A percentile compares a stretch with the other conserved stretches of the same genome.
Evolutionary conservation across 257 asterid genomes (phyloP).

Genomic region (Penstemon barbatus): DNA sequence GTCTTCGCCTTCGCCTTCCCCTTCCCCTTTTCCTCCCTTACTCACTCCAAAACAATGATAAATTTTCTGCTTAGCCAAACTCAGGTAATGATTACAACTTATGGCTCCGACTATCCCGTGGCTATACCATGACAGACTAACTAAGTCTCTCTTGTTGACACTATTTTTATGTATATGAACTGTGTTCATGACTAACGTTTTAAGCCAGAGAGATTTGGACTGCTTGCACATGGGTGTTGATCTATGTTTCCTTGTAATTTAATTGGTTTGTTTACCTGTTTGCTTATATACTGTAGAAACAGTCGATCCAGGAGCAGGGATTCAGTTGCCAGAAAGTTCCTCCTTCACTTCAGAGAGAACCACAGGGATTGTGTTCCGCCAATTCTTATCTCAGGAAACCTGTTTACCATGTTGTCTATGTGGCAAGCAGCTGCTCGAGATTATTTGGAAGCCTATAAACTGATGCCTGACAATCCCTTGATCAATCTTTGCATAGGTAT

Average conservation of each 20-base stretch:
- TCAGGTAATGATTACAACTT: background rate
- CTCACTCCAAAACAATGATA: too few relatives aligned
- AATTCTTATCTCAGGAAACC: conserved; percentile 69
- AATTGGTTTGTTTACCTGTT: conserved; percentile 23
- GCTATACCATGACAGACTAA: background rate
- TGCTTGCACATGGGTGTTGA: conserved; percentile 16
- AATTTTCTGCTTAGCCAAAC: background rate
- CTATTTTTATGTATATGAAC: background rate
- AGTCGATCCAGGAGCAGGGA: conserved; percentile 42
- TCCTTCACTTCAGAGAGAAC: conserved; percentile 56
- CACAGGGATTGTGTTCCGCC: conserved; percentile 72
- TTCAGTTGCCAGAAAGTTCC: conserved; percentile 45
- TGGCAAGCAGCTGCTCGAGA: conserved; percentile 83
- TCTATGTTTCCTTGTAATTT: conserved; percentile 1
- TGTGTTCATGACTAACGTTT: background rate
- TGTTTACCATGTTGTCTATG: conserved; percentile 73
- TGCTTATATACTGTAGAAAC: conserved; percentile 35
- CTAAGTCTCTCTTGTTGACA: background rate
- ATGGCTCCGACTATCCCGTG: background rate
- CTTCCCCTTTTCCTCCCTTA: too few relatives aligned
- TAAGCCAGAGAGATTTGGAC: background rate
- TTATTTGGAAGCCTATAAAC: conserved; percentile 71
- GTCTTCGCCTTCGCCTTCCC: too few relatives aligned
- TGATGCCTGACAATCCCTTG: conserved; percentile 72
- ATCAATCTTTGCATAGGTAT: conserved; percentile 80